Evolutionary conservation across 1,139 yeast species (phyloP), one percentile per base, ranked within the genome.

Genomic region (Yamadazyma mexicana): DNA sequence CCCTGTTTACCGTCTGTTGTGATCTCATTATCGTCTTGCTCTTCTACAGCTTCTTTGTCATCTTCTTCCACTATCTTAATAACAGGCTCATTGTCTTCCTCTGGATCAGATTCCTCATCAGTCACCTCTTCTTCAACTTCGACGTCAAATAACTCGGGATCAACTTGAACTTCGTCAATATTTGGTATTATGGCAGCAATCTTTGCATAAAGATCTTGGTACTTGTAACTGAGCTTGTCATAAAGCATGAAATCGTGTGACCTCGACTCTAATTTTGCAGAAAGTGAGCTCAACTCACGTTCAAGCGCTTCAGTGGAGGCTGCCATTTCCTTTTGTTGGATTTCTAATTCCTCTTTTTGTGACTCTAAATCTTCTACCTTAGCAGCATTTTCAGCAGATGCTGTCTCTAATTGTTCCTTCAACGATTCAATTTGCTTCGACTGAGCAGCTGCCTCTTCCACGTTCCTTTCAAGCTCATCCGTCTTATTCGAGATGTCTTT

Each of bases 71-170:
- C 26, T 24, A 4, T 24, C 29, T 20, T 20, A 6, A 8, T 20
- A 20, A 20, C 26, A 10, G 23, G 8, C 10, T 24, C 24, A 3
- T 17, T 24, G 5, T 33, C 30, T 6, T 35, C 31, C 8, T 9
- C 35, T 11, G 15, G 24, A 11, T 23, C 16, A 20, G 14, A 5
- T 14, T 22, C 28, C n/a, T 36, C 32, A 2, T 31, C 31, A 16
- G 25, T 17, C 5, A 12, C 40, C 11, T 27, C 46, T 20, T 34
- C 14, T 9, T 29, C 22, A n/a, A 42, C 45, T 17, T 38, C 41
- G 3, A 47, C 35, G n/a, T 40, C 41, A 35, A 34, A 46, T 4
- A 39, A 43, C 15, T 47, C 51, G n/a, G 40, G 44, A 1, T 42
- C 48, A 2, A 42, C 41, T 12, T 34, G 39, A 8, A 49, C 18